Percentiles rank a stretch among this genome's conserved stretches.
Conservation (phyloP, 768 basidiomycete genomes). For the Gloeopeniophorella convolvens region DNA sequence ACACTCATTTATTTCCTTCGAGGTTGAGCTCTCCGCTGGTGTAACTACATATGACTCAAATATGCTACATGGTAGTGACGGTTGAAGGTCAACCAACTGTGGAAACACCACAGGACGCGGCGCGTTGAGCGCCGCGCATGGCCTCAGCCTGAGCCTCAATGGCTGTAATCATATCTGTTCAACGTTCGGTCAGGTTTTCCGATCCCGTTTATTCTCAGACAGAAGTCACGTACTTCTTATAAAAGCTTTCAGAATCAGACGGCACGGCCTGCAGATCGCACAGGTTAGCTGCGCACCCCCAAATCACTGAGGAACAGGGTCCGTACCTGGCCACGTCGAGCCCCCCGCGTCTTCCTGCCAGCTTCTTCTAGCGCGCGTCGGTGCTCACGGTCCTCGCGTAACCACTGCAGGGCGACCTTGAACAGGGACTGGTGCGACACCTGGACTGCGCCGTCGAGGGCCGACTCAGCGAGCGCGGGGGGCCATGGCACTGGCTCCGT, state of each 20-base stretch:
- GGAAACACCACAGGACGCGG: no score
- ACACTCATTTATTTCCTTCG: no score
- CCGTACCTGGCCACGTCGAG: conserved; percentile 48
- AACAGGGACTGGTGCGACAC: conserved; percentile 44
- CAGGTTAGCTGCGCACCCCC: conserved; percentile 1
- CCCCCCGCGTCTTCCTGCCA: conserved; percentile 56
- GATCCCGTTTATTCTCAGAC: background rate
- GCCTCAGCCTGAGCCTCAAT: no score
- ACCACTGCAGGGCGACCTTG: conserved; percentile 75
- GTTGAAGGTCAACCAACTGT: no score
- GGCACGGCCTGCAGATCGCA: conserved; percentile 42
- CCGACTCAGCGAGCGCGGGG: conserved; percentile 24
- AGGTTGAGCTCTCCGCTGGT: no score
- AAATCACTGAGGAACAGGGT: background rate
- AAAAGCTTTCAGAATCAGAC: conserved; percentile 78
- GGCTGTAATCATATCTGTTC: conserved; percentile 17
- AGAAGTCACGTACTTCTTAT: conserved; percentile 55
- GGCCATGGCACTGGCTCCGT: conserved; percentile 70
- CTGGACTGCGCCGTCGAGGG: conserved; percentile 20
- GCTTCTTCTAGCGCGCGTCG: conserved; percentile 51
- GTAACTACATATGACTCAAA: no score
- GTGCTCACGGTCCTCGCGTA: conserved; percentile 72
- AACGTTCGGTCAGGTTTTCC: background rate
- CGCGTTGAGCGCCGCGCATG: no score
- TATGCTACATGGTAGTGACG: no score